phyloP scores from a whole-genome alignment of 306 rosid species.

The Prunus campanulata region DNA sequence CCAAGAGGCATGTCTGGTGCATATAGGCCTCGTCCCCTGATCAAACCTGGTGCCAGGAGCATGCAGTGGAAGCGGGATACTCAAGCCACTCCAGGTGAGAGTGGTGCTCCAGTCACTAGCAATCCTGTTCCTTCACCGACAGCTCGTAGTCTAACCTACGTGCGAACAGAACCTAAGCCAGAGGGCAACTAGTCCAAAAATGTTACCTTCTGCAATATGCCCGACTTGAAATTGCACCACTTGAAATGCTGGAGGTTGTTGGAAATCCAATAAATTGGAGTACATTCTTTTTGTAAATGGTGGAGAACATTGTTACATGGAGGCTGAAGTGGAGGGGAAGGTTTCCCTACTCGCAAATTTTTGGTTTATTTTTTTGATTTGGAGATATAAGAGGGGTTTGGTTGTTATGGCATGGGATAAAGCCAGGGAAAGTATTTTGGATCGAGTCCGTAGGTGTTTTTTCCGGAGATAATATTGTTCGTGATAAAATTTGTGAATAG shows the following conservation, averaged over 20 bases:
- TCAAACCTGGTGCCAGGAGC: constrained; percentile 79
- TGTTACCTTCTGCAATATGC: neutral
- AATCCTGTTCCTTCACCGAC: constrained; percentile 32
- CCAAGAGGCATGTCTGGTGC: constrained; percentile 74
- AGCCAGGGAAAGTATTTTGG: constrained; percentile 4
- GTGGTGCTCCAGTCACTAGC: constrained; percentile 36
- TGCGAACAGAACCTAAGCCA: constrained; percentile 83
- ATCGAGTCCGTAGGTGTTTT: neutral
- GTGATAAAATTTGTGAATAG: constrained; percentile 2
- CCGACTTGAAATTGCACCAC: neutral
- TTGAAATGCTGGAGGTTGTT: constrained; percentile 1
- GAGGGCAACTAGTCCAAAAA: constrained; percentile 43
- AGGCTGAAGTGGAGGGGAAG: constrained; percentile 18
- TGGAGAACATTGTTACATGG: constrained; percentile 28
- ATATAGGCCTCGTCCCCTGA: constrained; percentile 60
- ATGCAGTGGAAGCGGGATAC: constrained; percentile 92
- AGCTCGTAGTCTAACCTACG: constrained; percentile 74
- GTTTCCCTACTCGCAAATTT: neutral
- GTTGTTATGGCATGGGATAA: neutral
- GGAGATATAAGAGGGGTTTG: neutral
- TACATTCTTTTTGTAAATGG: constrained; percentile 46
- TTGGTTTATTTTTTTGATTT: constrained; percentile 11
- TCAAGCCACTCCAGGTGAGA: constrained; percentile 48
- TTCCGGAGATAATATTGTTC: neutral
- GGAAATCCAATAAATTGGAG: constrained; percentile 15